These are phyloP conservation scores for Calophaca sinica DNA, from an alignment of 306 rosid species.

Conservation along the genomic window DNA sequence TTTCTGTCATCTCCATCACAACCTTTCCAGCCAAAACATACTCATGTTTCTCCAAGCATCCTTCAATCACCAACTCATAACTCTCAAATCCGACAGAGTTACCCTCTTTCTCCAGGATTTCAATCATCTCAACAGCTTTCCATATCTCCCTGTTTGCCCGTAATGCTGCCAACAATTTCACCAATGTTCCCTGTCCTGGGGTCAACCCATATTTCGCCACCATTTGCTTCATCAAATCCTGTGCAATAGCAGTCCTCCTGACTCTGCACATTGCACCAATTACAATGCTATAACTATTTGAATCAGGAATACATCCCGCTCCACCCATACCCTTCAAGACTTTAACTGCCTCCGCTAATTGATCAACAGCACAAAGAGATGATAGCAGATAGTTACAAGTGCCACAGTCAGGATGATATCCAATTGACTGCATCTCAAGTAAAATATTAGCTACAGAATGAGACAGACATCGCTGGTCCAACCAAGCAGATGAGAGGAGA, in stretches of 20 bases:
- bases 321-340: slow-evolving; percentile 77
- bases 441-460: slow-evolving; percentile 58
- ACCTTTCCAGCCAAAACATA: slow-evolving; percentile 82
- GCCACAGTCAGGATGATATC: slow-evolving; percentile 69
- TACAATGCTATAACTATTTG: slow-evolving; percentile 64
- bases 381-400: slow-evolving; percentile 71
- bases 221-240: slow-evolving; percentile 66
- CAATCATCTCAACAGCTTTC: slow-evolving; percentile 71
- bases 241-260: slow-evolving; percentile 65
- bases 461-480: slow-evolving; percentile 50
- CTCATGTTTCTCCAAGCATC: slow-evolving; percentile 76
- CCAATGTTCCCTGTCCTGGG: slow-evolving; percentile 69
- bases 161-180: slow-evolving; percentile 62
- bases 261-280: slow-evolving; percentile 64
- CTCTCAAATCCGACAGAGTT: slow-evolving; percentile 70
- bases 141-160: slow-evolving; percentile 74
- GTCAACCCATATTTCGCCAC: slow-evolving; percentile 63
- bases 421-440: slow-evolving; percentile 71
- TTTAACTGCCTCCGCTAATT: slow-evolving; percentile 67
- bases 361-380: slow-evolving; percentile 76
- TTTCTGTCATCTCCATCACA: slow-evolving; percentile 67
- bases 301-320: slow-evolving; percentile 80
- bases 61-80: slow-evolving; percentile 78
- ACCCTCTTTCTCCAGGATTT: slow-evolving; percentile 65
- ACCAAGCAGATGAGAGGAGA: slow-evolving; percentile 76